These are phyloP conservation scores for Lycium barbarum DNA, from an alignment of 257 asterid species.

Conservation along the genomic window DNA sequence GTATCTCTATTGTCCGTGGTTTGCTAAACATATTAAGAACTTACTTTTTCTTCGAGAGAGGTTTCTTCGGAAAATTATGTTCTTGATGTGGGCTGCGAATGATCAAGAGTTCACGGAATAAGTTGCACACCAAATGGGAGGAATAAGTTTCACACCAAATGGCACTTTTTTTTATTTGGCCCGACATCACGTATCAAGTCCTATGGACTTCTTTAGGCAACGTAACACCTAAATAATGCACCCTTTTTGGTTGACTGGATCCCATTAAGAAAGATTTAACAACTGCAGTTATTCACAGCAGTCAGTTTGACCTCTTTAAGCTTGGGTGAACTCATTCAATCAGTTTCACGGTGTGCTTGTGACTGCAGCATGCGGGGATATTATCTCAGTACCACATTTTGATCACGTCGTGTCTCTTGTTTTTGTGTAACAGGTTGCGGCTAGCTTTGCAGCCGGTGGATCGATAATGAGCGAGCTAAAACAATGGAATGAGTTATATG, in stretches of 20 bases:
- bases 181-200: not conserved
- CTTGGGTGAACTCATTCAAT: not conserved
- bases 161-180: not conserved
- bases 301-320: not conserved
- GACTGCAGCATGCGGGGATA: not conserved
- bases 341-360: not conserved
- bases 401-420: not conserved
- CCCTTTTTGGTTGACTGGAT: not conserved
- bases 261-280: not conserved
- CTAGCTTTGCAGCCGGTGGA: constrained; percentile 82
- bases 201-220: no score
- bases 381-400: not conserved
- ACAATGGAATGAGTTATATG: constrained; percentile 76
- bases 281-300: not conserved
- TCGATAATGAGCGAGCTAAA: constrained; percentile 69
- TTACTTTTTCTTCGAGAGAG: not conserved
- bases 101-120: not conserved
- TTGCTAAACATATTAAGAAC: not conserved
- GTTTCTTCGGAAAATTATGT: not conserved
- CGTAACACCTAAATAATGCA: not conserved
- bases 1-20: not conserved
- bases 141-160: not conserved
- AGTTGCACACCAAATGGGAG: not conserved
- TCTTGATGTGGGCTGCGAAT: not conserved
- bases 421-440: constrained; percentile 54